These are phyloP conservation scores for Pachyrhizus erosus DNA, from an alignment of 306 rosid species.

Conservation along the genomic window DNA sequence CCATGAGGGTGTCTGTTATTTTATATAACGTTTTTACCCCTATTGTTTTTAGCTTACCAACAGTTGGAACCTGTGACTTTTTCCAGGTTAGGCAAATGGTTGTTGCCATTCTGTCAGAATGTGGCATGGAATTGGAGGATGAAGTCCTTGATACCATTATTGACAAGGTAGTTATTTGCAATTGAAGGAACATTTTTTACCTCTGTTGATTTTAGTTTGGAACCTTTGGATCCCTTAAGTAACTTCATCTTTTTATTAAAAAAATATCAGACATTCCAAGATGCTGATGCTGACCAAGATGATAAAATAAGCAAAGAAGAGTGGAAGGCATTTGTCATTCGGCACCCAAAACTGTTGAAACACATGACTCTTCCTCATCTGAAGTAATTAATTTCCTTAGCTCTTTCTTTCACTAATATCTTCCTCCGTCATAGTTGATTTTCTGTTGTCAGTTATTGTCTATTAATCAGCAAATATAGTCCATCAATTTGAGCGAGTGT, in stretches of 20 bases:
- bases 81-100: constrained; percentile 78
- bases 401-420: not conserved
- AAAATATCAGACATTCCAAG: constrained; percentile 63
- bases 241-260: not conserved
- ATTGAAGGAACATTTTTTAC: not conserved
- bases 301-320: constrained; percentile 74
- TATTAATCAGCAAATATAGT: not conserved
- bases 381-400: constrained; percentile 48
- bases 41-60: not conserved
- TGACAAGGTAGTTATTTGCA: constrained; percentile 53
- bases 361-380: constrained; percentile 71
- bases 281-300: constrained; percentile 68
- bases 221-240: not conserved
- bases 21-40: not conserved
- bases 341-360: constrained; percentile 60
- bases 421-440: not conserved
- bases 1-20: constrained; percentile 5
- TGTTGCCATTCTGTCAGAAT: constrained; percentile 63
- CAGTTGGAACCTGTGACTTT: not conserved
- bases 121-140: constrained; percentile 52
- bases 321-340: constrained; percentile 60
- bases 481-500: not conserved
- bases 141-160: constrained; percentile 63
- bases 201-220: constrained; percentile 12
- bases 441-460: not conserved